Conservation (phyloP, 2,329 filamentous ascomycete genomes). For the Hypoxylon rubiginosum region DNA sequence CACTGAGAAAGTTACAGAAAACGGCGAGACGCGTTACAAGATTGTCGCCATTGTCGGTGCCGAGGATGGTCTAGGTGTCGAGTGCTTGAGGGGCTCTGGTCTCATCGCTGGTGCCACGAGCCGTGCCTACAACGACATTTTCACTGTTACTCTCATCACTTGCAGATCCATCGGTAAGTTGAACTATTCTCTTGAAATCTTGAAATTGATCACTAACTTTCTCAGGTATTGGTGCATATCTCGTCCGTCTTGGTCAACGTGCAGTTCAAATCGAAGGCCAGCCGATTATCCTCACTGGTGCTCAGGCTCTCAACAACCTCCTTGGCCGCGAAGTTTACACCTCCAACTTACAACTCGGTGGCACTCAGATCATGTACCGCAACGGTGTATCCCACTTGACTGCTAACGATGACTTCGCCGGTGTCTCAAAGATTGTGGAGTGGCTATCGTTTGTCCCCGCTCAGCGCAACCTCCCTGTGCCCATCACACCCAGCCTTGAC, state of each 20-base stretch:
- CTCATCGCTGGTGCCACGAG: slow-evolving; percentile 98
- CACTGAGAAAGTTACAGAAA: slow-evolving; percentile 87
- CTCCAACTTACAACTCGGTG: slow-evolving; percentile 98
- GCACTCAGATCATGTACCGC: slow-evolving; percentile 99
- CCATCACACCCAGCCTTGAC: slow-evolving; percentile 88
- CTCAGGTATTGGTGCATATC: slow-evolving; percentile 92
- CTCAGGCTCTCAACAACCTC: slow-evolving; percentile 96
- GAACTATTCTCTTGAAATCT: slow-evolving; percentile 24
- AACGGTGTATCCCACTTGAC: slow-evolving; percentile 99
- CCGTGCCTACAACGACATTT: slow-evolving; percentile 97
- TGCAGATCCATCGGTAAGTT: slow-evolving; percentile 92
- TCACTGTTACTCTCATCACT: slow-evolving; percentile 96
- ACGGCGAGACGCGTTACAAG: slow-evolving; percentile 91
- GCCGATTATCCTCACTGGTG: slow-evolving; percentile 98
- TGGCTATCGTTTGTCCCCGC: slow-evolving; percentile 99
- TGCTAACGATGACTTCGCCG: slow-evolving; percentile 96
- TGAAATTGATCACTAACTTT: slow-evolving; percentile 50
- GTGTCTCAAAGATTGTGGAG: slow-evolving; percentile 96
- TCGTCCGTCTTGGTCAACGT: slow-evolving; percentile 97
- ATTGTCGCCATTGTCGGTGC: slow-evolving; percentile 93
- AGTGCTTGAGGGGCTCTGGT: slow-evolving; percentile 96
- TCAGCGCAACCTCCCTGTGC: slow-evolving; percentile 91
- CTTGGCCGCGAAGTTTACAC: slow-evolving; percentile 98
- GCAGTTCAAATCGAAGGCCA: slow-evolving; percentile 99
- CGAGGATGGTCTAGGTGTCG: slow-evolving; percentile 96